A percentile compares a stretch with the other conserved stretches of the same genome.
Conservation (phyloP, 1,284 basidiomycete species). For the Ustilago shanxiensis region DNA sequence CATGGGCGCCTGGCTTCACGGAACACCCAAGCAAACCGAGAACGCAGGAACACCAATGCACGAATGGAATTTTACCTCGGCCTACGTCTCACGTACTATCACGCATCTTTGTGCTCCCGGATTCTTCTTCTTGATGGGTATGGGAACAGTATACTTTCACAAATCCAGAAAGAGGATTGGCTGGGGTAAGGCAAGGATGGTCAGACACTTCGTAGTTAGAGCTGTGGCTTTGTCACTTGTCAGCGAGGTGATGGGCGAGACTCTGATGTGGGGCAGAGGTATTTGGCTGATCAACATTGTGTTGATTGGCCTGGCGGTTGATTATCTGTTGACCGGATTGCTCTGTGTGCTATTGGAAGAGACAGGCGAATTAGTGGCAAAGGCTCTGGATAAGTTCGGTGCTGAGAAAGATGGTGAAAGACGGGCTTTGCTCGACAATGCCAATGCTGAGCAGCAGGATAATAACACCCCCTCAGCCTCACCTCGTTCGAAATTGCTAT, state of each 20-base stretch:
- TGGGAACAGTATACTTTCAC: constrained; percentile 57
- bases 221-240: constrained; percentile 44
- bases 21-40: constrained; percentile 45
- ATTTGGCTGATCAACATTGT: constrained; percentile 51
- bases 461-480: constrained; percentile 8
- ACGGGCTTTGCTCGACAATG: neutral
- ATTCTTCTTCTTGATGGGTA: constrained; percentile 57
- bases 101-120: constrained; percentile 60
- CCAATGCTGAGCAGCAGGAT: neutral
- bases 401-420: neutral
- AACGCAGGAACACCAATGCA: constrained; percentile 28
- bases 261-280: constrained; percentile 17
- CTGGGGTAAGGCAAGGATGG: constrained; percentile 25
- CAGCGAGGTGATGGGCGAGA: constrained; percentile 35
- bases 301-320: constrained; percentile 50
- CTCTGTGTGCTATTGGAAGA: constrained; percentile 31
- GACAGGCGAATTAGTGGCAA: constrained; percentile 22
- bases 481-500: constrained; percentile 6
- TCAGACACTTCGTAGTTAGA: constrained; percentile 35
- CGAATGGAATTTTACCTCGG: constrained; percentile 33
- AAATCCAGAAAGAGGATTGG: constrained; percentile 30
- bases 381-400: constrained; percentile 11
- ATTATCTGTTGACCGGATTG: constrained; percentile 51
- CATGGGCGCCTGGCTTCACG: constrained; percentile 54
- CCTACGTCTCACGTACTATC: constrained; percentile 36